A percentile compares a stretch with the other conserved stretches of the same genome.
Conservation (phyloP, 2,329 filamentous ascomycete genomes). For the Nemania sp. region DNA sequence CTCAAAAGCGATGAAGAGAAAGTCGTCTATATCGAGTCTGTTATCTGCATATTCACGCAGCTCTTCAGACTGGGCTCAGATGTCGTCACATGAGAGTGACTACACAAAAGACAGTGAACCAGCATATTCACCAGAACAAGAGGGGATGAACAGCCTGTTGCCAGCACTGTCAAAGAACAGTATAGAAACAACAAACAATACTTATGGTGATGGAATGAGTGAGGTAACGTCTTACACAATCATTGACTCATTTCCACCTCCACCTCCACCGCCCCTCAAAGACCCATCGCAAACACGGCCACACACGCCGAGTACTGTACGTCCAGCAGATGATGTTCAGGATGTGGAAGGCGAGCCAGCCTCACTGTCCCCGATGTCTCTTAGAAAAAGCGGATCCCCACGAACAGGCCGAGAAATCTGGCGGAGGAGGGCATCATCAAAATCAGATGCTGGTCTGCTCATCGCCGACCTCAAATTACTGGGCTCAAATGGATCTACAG, state of each 20-base stretch:
- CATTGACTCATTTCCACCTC: conserved; percentile 38
- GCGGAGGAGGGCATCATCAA: conserved; percentile 55
- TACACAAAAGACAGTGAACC: conserved; percentile 45
- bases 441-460: conserved; percentile 51
- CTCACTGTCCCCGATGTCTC: conserved; percentile 30
- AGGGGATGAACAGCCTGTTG: conserved; percentile 30
- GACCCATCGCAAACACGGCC: conserved; percentile 32
- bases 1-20: conserved; percentile 45
- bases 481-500: conserved; percentile 55
- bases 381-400: conserved; percentile 33
- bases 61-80: conserved; percentile 50
- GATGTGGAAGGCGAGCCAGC: conserved; percentile 13
- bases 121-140: conserved; percentile 41
- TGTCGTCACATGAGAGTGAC: conserved; percentile 47
- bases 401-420: conserved; percentile 46
- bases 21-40: conserved; percentile 58
- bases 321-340: conserved; percentile 18
- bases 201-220: conserved; percentile 30
- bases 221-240: conserved; percentile 30
- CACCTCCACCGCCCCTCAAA: conserved; percentile 41
- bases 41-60: conserved; percentile 59
- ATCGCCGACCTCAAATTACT: conserved; percentile 55
- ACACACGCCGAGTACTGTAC: conserved; percentile 32
- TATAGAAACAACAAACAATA: conserved; percentile 35
- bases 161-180: conserved; percentile 32